These are phyloP conservation scores for Starmerella riodocensis DNA, from an alignment of 805 yeast species.

Conservation along the genomic window DNA sequence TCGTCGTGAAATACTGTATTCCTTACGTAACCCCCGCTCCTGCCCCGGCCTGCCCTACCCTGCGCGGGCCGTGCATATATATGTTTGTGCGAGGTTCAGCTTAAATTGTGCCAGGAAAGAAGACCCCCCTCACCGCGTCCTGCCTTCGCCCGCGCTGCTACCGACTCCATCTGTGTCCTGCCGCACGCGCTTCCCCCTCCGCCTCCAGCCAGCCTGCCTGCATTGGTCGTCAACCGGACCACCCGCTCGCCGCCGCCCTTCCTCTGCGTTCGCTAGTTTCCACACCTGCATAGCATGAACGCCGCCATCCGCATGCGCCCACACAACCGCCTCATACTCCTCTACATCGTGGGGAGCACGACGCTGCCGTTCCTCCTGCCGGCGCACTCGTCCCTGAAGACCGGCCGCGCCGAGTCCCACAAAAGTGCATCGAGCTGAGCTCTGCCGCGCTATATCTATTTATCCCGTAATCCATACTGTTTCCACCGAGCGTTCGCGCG, in stretches of 20 bases:
- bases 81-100: too few species aligned
- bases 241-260: too few species aligned
- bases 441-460: background rate
- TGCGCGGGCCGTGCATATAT: background rate
- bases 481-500: too few species aligned
- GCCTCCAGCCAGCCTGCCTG: too few species aligned
- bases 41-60: constrained; percentile 4
- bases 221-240: too few species aligned
- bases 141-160: too few species aligned
- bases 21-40: constrained; percentile 5
- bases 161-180: too few species aligned
- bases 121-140: too few species aligned
- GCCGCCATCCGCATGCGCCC: constrained; percentile 1
- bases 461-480: too few species aligned
- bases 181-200: too few species aligned
- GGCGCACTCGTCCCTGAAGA: constrained; percentile 20
- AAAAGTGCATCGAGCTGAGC: background rate
- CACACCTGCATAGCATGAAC: background rate
- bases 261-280: background rate
- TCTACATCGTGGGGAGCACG: constrained; percentile 23
- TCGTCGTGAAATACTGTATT: constrained; percentile 3
- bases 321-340: constrained; percentile 14
- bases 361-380: constrained; percentile 25
- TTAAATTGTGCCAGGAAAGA: too few species aligned
- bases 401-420: constrained; percentile 1